Base-by-base conservation (phyloP, 2,329 filamentous ascomycete genomes). In the Phialemonium atrogriseum region DNA sequence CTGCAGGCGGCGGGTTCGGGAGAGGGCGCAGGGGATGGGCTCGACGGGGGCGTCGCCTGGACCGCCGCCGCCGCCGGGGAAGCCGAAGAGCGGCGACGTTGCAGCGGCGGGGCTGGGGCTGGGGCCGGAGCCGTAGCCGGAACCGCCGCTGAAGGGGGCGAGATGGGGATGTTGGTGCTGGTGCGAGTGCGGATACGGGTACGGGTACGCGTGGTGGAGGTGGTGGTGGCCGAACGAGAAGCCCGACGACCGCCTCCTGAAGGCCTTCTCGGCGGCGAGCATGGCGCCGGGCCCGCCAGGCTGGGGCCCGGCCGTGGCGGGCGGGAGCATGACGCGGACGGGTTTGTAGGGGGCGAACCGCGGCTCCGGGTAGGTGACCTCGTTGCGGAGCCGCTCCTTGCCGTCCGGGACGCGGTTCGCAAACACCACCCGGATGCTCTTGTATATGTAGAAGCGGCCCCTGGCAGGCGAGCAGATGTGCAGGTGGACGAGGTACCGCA, bases 381-480 rank as follows among this genome's bases (percentile, higher is more conserved):
- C 91, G 48, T 93, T 95, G 19, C 80, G 73, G 23, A 98, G 68
- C 50, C 81, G 89, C 57, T 96, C 89, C 52, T 95, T 94, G 24
- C 86, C 89, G 46, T 96, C 91, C 0, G 91, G 89, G 0, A 95
- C 89, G 16, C 91, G 77, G 51, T 96, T 96, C 33, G 91, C 91
- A 53, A 98, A 98, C 4, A 98, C 89, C 21, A 96, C 85, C 10
- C 91, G 79, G 36, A 96, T 83, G 46, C 77, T 86, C 48, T 91
- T 93, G 62, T 96, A 91, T 5, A 98, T 66, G 47, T 87, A 96
- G 54, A 80, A 94, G 10, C 88, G 77, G 5, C 84, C 86, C 41
- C 80, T 83, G 1, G 80, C 76, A 1, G 86, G 82, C 47, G 81
- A 89, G 58, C 89, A 96, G 35, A 98, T 91, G 51, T 96, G 86